Evolutionary conservation across 139 green algal species (phyloP), one percentile per base, ranked within the genome.

Genomic region (Desmodesmus armatus): DNA sequence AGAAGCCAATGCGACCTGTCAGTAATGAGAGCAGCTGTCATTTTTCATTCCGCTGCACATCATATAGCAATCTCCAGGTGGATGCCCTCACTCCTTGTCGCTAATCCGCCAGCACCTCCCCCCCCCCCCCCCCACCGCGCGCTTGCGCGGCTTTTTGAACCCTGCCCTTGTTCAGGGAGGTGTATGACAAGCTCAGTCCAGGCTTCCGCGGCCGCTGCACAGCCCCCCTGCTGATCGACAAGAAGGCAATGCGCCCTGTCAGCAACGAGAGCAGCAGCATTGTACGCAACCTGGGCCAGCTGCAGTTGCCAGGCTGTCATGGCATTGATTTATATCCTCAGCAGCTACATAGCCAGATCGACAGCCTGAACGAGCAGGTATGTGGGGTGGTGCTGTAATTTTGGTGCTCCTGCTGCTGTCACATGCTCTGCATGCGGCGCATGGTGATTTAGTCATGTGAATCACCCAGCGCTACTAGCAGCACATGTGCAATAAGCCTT

Each of bases 11-110:
- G 37, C 73, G 82, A 2, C 40, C 82, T 0, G 89, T 98, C 39
- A 93, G 88, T 91, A 98, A 97, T 85, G 95, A 98, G 80, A 96
- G 91, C 83, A n/a, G n/a, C n/a, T n/a, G n/a, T n/a, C n/a, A n/a
- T n/a, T n/a, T n/a, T n/a, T n/a, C n/a, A n/a, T n/a, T n/a, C n/a
- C n/a, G n/a, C n/a, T n/a, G n/a, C n/a, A n/a, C n/a, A n/a, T n/a
- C n/a, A n/a, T n/a, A n/a, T n/a, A n/a, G n/a, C n/a, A n/a, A n/a
- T n/a, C n/a, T n/a, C n/a, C n/a, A n/a, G n/a, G n/a, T n/a, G n/a
- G n/a, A n/a, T n/a, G n/a, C n/a, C n/a, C n/a, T n/a, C n/a, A n/a
- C n/a, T n/a, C n/a, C n/a, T n/a, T n/a, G n/a, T n/a, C n/a, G n/a
- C n/a, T n/a, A n/a, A n/a, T n/a, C n/a, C n/a, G n/a, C n/a, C n/a